Evolutionary conservation across 179 eudicot species (phyloP), one percentile per base, ranked within the genome.

Genomic region (Heliamphora pulchella): DNA sequence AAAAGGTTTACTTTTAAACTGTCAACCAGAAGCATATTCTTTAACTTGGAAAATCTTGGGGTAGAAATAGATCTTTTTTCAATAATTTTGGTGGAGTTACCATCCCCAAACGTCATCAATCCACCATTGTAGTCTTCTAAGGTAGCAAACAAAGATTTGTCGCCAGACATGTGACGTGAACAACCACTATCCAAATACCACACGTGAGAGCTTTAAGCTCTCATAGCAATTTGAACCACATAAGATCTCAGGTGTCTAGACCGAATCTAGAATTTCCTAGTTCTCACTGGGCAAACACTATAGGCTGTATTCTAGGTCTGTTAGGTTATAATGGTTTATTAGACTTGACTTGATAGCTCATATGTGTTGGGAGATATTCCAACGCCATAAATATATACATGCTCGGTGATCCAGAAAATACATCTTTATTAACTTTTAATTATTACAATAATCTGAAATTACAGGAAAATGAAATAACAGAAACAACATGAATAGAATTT

Each of bases 171-270:
- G 8, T 72, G 57, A 9, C 13, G 7, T 4, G 61, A 72, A 9
- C 76, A 72, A 4, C 41, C 59, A 11, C 76, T 72, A 10, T 72
- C 76, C 13, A 72, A 4, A 22, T 72, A 51, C 76, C 76, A 72
- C 44, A 69, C 0, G 10, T 43, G 4, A 0, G 74, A 44, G 7
- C 4, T 46, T 0, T 7, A 22, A 1, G 31, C 31, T 7, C 11
- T 69, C 1, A 69, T 0, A 5, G 54, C 1, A 1, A 4, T 69
- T 7, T 46, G 22, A 1, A 8, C 31, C 0, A 69, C 54, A 15
- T 10, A 10, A 15, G 48, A 67, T 3, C 11, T 13, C 18, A 67
- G 11, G 14, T 67, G n/a, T 0, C 3, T 43, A 11, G n/a, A 31
- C 13, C 7, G 39, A 41, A 67, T n/a, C 71, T n/a, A 67, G 0